phyloP scores from a whole-genome alignment of 805 yeast genomes.

The Candida pini region DNA sequence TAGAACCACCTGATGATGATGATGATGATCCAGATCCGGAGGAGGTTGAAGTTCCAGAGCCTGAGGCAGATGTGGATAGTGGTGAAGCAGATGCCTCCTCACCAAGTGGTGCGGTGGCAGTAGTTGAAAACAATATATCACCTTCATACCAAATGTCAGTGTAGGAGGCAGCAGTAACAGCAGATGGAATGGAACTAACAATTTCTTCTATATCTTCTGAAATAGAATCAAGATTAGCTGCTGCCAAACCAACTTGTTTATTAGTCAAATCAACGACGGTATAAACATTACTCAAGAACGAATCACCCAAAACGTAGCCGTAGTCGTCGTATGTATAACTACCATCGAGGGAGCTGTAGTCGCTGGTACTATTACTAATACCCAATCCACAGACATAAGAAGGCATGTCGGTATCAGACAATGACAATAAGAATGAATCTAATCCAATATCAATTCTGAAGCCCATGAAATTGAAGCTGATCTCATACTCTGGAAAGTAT shows the following conservation, averaged over 20 bases:
- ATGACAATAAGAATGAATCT: conserved; percentile 15
- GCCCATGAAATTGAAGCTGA: conserved; percentile 56
- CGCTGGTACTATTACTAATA: conserved; percentile 26
- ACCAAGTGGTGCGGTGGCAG: background rate
- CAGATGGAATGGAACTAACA: conserved; percentile 42
- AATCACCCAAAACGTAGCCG: conserved; percentile 44
- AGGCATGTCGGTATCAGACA: conserved; percentile 13
- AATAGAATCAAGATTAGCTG: conserved; percentile 32
- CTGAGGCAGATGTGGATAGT: too few species aligned
- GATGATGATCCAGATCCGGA: background rate
- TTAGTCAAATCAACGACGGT: conserved; percentile 50
- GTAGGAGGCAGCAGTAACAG: conserved; percentile 40
- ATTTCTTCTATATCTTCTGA: conserved; percentile 42
- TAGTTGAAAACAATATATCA: conserved; percentile 6
- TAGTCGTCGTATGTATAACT: too few species aligned
- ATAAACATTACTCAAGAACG: conserved; percentile 46
- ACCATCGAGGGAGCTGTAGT: too few species aligned
- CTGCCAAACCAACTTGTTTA: conserved; percentile 40
- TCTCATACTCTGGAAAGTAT: conserved; percentile 17
- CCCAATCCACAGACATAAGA: conserved; percentile 41
- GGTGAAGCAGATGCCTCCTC: background rate
- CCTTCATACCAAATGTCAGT: conserved; percentile 35
- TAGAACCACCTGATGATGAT: conserved; percentile 4
- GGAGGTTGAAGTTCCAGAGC: background rate
- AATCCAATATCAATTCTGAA: conserved; percentile 47